Conservation (phyloP, 176 grass and related monocot species). For the Cocos nucifera region DNA sequence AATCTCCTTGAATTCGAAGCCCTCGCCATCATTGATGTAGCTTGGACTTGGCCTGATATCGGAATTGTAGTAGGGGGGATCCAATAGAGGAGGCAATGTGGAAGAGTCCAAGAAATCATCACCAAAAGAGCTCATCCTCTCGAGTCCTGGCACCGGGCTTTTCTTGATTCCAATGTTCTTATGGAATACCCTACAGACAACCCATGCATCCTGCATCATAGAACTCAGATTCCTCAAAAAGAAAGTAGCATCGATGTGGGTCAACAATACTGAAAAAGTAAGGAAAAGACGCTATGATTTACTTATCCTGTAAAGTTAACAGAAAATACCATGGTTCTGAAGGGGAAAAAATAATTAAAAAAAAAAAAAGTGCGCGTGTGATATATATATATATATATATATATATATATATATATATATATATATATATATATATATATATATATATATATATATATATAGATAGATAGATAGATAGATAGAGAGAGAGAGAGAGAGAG, state of each 20-base stretch:
- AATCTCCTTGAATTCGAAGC: conserved; percentile 14
- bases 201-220: conserved; percentile 70
- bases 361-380: no score
- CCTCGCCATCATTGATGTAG: conserved; percentile 30
- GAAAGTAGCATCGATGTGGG: no score
- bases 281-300: neutral
- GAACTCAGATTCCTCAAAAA: neutral
- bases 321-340: no score
- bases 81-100: conserved; percentile 52
- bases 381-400: no score
- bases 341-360: no score
- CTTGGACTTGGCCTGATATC: neutral
- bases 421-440: no score
- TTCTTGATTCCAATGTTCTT: conserved; percentile 37
- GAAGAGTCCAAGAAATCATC: conserved; percentile 43
- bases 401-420: no score
- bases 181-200: conserved; percentile 75
- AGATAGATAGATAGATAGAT: no score
- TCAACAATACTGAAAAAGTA: neutral
- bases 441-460: no score
- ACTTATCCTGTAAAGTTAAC: no score
- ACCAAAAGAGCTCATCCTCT: conserved; percentile 36
- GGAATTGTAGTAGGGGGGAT: conserved; percentile 14
- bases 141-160: conserved; percentile 30
- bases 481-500: conserved; percentile 2